Percentiles rank a stretch among this genome's conserved stretches.
phyloP scores from a whole-genome alignment of 257 asterid species.

The Solanum chaucha region DNA sequence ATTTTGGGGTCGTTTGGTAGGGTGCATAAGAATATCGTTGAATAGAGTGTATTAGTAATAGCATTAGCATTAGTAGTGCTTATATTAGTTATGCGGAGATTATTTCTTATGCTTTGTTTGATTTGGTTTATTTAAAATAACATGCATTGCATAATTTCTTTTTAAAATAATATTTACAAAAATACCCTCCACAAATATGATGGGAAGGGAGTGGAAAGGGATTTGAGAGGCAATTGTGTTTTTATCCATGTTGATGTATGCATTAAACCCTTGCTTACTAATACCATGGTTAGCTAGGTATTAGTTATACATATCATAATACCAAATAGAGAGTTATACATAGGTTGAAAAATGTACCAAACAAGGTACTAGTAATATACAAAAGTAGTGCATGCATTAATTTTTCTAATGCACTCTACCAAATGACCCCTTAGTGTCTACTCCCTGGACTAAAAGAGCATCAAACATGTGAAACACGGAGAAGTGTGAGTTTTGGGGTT shows the following conservation, averaged over 20 bases:
- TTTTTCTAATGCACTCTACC: background rate
- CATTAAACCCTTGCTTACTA: background rate
- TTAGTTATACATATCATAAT: background rate
- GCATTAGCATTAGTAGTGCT: background rate
- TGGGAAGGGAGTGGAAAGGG: background rate
- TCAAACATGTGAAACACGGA: background rate
- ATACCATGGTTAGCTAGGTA: background rate
- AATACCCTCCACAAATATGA: background rate
- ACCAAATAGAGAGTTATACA: background rate
- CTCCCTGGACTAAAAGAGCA: background rate
- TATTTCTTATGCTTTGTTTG: background rate
- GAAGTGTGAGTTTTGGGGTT: background rate
- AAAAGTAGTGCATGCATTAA: background rate
- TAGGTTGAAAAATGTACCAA: background rate
- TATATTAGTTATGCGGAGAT: background rate
- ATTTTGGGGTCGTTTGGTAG: background rate
- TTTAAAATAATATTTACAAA: background rate
- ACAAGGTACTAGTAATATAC: background rate
- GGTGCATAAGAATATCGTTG: background rate
- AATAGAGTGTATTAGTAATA: background rate
- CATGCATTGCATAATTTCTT: background rate
- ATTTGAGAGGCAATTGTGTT: background rate
- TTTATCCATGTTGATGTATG: background rate
- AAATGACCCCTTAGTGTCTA: background rate
- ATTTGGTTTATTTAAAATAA: background rate